Evolutionary conservation across 1,284 basidiomycete species (phyloP).

Genomic region (Apiotrichum brassicae): DNA sequence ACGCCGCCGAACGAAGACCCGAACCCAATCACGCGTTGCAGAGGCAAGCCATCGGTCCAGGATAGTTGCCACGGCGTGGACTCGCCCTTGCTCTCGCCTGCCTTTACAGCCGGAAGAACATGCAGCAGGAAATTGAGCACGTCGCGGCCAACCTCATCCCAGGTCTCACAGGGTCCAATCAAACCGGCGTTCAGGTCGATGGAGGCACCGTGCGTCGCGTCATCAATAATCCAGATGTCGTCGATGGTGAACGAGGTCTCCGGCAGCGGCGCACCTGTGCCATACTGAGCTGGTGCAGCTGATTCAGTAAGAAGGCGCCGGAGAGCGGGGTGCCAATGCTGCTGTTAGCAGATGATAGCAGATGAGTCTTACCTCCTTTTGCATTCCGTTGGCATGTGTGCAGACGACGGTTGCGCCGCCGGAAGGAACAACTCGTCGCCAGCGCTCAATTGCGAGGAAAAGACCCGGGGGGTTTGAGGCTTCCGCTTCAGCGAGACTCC

Average conservation of each 20-base stretch:
- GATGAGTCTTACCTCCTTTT: constrained; percentile 60
- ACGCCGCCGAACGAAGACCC: constrained; percentile 80
- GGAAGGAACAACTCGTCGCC: not conserved
- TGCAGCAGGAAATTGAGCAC: constrained; percentile 45
- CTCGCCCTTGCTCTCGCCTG: not conserved
- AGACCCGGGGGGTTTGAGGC: constrained; percentile 37
- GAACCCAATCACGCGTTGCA: constrained; percentile 50
- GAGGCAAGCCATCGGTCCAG: constrained; percentile 48
- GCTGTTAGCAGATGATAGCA: not conserved
- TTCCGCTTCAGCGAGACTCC: constrained; percentile 1
- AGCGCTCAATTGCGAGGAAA: constrained; percentile 21
- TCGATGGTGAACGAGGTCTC: constrained; percentile 48
- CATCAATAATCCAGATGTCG: constrained; percentile 74
- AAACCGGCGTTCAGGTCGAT: constrained; percentile 58
- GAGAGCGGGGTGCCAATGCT: constrained; percentile 59
- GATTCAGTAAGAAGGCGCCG: constrained; percentile 43
- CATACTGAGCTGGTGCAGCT: not conserved
- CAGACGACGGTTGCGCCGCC: constrained; percentile 61
- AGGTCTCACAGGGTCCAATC: constrained; percentile 45
- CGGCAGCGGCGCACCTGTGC: not conserved
- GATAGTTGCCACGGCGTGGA: constrained; percentile 1
- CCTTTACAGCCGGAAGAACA: constrained; percentile 39
- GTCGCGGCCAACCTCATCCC: constrained; percentile 46
- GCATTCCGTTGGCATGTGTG: constrained; percentile 73
- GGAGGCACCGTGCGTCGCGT: constrained; percentile 70